Conservation (phyloP, 2,329 filamentous ascomycete genomes). For the Paracamarosporium sp. region DNA sequence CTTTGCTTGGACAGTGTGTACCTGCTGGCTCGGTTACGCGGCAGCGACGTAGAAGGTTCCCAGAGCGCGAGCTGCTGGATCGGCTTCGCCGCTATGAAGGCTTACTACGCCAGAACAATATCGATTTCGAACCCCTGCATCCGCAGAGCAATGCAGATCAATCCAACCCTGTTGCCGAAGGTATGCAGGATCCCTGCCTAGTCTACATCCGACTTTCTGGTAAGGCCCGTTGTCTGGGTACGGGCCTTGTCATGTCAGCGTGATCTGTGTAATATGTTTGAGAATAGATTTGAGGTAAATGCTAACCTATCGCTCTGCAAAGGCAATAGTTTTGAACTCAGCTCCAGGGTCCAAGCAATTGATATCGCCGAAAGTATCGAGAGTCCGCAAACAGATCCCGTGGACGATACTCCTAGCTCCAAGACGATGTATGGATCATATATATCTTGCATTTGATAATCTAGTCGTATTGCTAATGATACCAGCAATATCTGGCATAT, state of each 20-base stretch:
- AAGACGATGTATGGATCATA: constrained; percentile 1
- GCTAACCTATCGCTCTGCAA: neutral
- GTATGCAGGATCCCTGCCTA: neutral
- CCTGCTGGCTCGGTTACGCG: constrained; percentile 56
- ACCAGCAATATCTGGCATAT: constrained; percentile 31
- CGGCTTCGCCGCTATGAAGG: constrained; percentile 73
- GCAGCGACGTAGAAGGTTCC: constrained; percentile 67
- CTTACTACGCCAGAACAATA: constrained; percentile 69
- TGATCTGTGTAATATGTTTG: too few relatives aligned
- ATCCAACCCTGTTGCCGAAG: neutral
- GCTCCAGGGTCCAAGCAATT: neutral
- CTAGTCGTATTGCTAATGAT: too few relatives aligned
- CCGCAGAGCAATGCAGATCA: neutral
- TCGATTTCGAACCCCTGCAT: constrained; percentile 72
- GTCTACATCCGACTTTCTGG: too few relatives aligned
- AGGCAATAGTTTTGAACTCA: constrained; percentile 2
- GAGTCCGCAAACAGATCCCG: neutral
- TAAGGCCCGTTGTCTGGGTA: too few relatives aligned
- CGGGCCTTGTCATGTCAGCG: too few relatives aligned
- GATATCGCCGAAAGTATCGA: constrained; percentile 1
- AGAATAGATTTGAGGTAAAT: too few relatives aligned
- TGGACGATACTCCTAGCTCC: neutral
- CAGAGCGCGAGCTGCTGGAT: constrained; percentile 73
- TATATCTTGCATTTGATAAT: neutral
- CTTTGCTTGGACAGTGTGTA: constrained; percentile 35